These are phyloP conservation scores for Hordeum marinum DNA, from an alignment of 176 grass and related monocot genomes.

Conservation along the genomic window DNA sequence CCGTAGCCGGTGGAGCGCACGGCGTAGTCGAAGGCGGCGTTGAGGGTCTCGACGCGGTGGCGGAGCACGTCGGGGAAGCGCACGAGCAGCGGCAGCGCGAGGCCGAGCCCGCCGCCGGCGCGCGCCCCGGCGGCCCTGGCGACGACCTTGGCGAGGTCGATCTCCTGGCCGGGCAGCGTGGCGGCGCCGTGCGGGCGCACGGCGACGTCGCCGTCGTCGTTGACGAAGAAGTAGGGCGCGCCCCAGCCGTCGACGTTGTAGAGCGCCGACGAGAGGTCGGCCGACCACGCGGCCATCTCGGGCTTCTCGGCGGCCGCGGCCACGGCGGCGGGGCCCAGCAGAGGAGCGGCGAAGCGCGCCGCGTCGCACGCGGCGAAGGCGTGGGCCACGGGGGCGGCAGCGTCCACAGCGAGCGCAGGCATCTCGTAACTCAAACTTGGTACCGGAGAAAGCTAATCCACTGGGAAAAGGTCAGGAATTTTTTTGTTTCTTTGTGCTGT, in stretches of 20 bases:
- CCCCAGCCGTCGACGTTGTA: constrained; percentile 95
- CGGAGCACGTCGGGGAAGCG: constrained; percentile 87
- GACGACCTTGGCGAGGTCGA: constrained; percentile 90
- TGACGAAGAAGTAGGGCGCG: constrained; percentile 86
- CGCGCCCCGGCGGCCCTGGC: constrained; percentile 39
- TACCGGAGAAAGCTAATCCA: constrained; percentile 48
- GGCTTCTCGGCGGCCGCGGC: background rate
- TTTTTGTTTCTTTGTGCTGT: constrained; percentile 14
- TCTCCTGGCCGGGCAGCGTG: constrained; percentile 67
- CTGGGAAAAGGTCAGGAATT: constrained; percentile 16
- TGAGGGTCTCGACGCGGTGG: constrained; percentile 72
- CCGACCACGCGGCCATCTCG: constrained; percentile 43
- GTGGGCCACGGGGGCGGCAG: too few relatives aligned
- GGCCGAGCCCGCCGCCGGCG: constrained; percentile 53
- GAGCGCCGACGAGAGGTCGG: constrained; percentile 65
- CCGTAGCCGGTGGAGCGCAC: constrained; percentile 59
- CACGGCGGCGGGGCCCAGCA: constrained; percentile 18
- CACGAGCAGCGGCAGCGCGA: constrained; percentile 63
- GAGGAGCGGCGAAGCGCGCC: constrained; percentile 53
- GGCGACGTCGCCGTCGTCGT: constrained; percentile 61
- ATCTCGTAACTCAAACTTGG: constrained; percentile 46
- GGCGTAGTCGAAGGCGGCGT: constrained; percentile 74
- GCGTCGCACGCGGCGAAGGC: constrained; percentile 36
- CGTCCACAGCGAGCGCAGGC: too few relatives aligned
- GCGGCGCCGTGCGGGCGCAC: constrained; percentile 68